Conservation (phyloP, 257 asterid species). For the Osmanthus fragrans region DNA sequence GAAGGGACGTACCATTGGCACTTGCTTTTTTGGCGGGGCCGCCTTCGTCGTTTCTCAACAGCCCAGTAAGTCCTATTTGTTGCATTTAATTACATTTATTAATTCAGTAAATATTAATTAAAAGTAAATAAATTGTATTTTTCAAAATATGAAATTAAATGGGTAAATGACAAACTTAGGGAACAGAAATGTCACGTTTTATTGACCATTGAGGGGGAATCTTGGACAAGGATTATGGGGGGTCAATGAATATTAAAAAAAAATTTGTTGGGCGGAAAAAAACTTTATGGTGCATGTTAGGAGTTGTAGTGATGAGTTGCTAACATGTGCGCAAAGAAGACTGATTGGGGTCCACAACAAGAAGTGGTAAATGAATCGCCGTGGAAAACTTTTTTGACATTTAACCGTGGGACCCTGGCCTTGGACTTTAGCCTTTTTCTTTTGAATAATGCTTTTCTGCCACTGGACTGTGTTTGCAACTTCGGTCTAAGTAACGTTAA, state of each 20-base stretch:
- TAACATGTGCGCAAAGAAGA: slow-evolving; percentile 28
- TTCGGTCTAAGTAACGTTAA: no score
- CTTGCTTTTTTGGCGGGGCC: slow-evolving; percentile 94
- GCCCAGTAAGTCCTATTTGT: slow-evolving; percentile 61
- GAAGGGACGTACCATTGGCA: slow-evolving; percentile 64
- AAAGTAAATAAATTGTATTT: no score
- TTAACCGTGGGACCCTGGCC: not conserved
- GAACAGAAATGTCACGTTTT: not conserved
- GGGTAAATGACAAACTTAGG: not conserved
- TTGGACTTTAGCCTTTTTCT: no score
- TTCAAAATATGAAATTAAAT: not conserved
- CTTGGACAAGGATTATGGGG: not conserved
- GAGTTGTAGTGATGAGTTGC: slow-evolving; percentile 22
- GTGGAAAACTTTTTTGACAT: slow-evolving; percentile 38
- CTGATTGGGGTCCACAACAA: slow-evolving; percentile 21
- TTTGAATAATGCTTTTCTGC: no score
- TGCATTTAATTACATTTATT: not conserved
- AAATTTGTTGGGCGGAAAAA: not conserved
- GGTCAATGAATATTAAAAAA: not conserved
- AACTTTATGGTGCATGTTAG: slow-evolving; percentile 25
- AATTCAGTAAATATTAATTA: not conserved
- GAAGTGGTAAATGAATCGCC: slow-evolving; percentile 29
- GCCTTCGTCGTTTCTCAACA: slow-evolving; percentile 61
- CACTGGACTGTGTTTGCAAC: no score
- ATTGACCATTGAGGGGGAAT: not conserved